Conservation (phyloP, 495 filamentous ascomycete species). For the Cladorrhinum samala region DNA sequence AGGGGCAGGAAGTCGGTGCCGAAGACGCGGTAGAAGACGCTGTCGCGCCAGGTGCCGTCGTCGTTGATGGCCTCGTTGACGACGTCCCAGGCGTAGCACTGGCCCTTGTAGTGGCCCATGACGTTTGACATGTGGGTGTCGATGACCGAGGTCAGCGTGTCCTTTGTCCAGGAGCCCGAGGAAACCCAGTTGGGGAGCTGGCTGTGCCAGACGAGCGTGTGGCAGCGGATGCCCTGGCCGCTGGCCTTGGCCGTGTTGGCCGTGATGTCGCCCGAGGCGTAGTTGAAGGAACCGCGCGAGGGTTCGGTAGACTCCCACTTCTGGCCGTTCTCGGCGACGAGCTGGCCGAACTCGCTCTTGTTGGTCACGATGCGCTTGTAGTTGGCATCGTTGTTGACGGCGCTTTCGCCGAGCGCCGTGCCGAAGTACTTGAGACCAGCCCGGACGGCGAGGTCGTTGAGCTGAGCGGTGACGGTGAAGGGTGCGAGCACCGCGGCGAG, state of each 20-base stretch:
- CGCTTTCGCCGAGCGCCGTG: slow-evolving; percentile 51
- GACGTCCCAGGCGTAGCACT: slow-evolving; percentile 47
- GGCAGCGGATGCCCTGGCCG: slow-evolving; percentile 50
- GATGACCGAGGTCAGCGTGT: slow-evolving; percentile 41
- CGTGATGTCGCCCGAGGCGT: slow-evolving; percentile 43
- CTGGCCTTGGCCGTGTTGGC: slow-evolving; percentile 46
- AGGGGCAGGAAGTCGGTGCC: slow-evolving; percentile 43
- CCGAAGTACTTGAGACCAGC: slow-evolving; percentile 55
- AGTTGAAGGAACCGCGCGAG: slow-evolving; percentile 43
- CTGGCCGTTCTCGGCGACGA: slow-evolving; percentile 54
- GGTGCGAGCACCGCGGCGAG: slow-evolving; percentile 27
- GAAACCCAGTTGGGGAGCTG: slow-evolving; percentile 53
- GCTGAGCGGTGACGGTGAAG: slow-evolving; percentile 27
- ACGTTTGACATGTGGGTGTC: slow-evolving; percentile 47
- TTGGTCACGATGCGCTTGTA: slow-evolving; percentile 45
- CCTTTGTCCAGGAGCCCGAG: slow-evolving; percentile 47
- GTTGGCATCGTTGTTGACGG: slow-evolving; percentile 37
- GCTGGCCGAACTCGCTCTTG: slow-evolving; percentile 51
- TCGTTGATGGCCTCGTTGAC: slow-evolving; percentile 49
- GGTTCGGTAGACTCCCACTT: slow-evolving; percentile 47
- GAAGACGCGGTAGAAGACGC: slow-evolving; percentile 37
- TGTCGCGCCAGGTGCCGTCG: slow-evolving; percentile 35
- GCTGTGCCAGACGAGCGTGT: slow-evolving; percentile 57
- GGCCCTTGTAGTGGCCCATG: slow-evolving; percentile 49
- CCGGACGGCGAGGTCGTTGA: slow-evolving; percentile 48